Percentiles rank a stretch among this genome's conserved stretches.
Conservation (phyloP, 2,329 filamentous ascomycete species). For the Chaetomium sp. region DNA sequence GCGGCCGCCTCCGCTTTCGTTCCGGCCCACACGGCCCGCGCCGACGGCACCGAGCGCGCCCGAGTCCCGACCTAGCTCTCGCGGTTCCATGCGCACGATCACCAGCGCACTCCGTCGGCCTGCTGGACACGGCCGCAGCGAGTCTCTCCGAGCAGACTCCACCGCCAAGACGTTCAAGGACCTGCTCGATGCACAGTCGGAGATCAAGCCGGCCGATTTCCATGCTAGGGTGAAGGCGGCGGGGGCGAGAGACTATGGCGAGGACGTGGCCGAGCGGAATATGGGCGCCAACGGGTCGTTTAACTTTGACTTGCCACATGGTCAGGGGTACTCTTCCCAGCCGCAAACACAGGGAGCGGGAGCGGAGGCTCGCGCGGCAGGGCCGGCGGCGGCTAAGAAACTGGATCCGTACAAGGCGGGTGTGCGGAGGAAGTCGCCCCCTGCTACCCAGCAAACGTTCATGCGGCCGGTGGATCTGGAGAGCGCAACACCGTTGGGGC, state of each 20-base stretch:
- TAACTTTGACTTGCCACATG: slow-evolving; percentile 30
- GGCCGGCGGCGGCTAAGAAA: not conserved
- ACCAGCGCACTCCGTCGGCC: not conserved
- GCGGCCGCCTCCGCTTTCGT: slow-evolving; percentile 21
- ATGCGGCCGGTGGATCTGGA: not conserved
- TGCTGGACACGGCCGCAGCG: slow-evolving; percentile 24
- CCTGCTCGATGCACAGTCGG: slow-evolving; percentile 52
- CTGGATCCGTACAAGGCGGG: slow-evolving; percentile 1
- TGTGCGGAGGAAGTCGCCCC: slow-evolving; percentile 19
- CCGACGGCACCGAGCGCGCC: not conserved
- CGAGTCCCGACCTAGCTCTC: slow-evolving; percentile 11
- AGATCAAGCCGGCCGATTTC: slow-evolving; percentile 44
- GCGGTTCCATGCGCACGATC: slow-evolving; percentile 15
- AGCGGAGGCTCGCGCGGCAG: not conserved
- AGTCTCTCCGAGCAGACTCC: slow-evolving; percentile 29
- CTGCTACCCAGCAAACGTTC: slow-evolving; percentile 7
- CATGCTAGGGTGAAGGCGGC: slow-evolving; percentile 42
- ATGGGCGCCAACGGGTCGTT: slow-evolving; percentile 33
- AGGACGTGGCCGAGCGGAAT: slow-evolving; percentile 60
- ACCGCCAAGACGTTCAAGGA: slow-evolving; percentile 39
- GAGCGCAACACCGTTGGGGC: not conserved
- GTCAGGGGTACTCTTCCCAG: slow-evolving; percentile 32
- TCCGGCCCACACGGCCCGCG: slow-evolving; percentile 12
- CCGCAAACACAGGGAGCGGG: not conserved
- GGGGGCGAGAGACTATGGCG: slow-evolving; percentile 51